Evolutionary conservation across 306 rosid genomes (phyloP), one percentile per base, ranked within the genome.

Genomic region (Rubus idaeus): DNA sequence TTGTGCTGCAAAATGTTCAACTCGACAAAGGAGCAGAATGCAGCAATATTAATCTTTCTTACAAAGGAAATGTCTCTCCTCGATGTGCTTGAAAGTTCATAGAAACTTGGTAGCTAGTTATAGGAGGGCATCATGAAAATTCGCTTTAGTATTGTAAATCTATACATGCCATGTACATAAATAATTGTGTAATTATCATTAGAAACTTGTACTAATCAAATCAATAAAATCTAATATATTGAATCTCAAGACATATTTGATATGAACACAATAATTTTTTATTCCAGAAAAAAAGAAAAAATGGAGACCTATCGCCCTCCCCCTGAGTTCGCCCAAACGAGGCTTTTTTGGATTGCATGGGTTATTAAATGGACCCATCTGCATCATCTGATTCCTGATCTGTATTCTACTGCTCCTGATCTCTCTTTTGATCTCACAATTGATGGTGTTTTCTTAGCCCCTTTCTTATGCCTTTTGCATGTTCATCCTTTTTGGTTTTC

Each of bases 1-100:
- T 90, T 76, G 79, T 53, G 11, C 55, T 88, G 79, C 73, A 88
- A 46, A 77, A 85, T 75, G 70, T 90, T 73, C 77, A 82, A 47
- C 84, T 90, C 16, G 30, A 55, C 60, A 51, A 57, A 3, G 73
- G 60, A 55, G 78, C 78, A 30, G 35, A 47, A 61, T 75, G 78
- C 70, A 75, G 20, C 60, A 61, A 61, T 10, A 60, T 61, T 60
- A 63, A 61, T 37, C 47, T 65, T 23, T 70, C 70, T 4, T 30
- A 75, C 78, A 75, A 75, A 46, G 78, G 78, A 46, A 53, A 17
- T 4, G 78, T 61, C 46, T 74, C 78, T 39, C 78, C 78, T 17
- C 30, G 30, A 74, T 74, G 78, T 61, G 23, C 75, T 71, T 46
- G 57, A 18, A 21, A 10, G 11, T 23, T 10, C 17, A 44, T 12